Evolutionary conservation across 352 stramenopile genomes (phyloP), one percentile per base, ranked within the genome.

Genomic region (Phytophthora tubulina): DNA sequence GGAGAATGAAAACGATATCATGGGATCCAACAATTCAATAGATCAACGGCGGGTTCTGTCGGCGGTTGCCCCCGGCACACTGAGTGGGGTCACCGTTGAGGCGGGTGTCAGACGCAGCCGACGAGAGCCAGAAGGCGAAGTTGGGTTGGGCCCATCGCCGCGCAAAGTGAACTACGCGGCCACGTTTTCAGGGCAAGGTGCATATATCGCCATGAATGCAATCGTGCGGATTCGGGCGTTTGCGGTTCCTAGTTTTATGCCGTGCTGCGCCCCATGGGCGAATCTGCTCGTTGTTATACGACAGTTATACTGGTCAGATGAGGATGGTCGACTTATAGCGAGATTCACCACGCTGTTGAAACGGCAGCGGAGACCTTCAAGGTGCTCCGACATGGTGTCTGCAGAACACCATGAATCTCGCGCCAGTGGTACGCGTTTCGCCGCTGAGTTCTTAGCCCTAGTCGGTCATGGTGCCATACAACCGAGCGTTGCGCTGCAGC

Each of bases 71-170:
- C 62, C 65, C 57, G 65, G 44, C 48, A 67, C 65, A 67, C 21
- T 72, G 65, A 72, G 63, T 57, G 33, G 63, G 64, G 55, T 27
- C 30, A 15, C 36, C 30, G 21, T 13, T 63, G 62, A 70, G 63
- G 33, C 52, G 39, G 63, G 35, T 17, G 49, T 56, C 51, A 45
- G 10, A 31, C 21, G 21, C 9, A 52, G 13, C 11, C 36, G n/a
- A 27, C 15, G 35, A 70, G 63, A 67, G 54, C 48, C 46, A 39
- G 55, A 27, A 27, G 21, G 21, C 21, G 21, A 27, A 27, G 21
- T 27, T 69, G 21, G 62, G 50, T 68, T 46, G 64, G 50, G 50
- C 65, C 63, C 65, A 73, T 68, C 50, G 65, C 57, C 48, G 33
- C 50, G 65, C 50, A 35, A 46, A 14, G 35, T 27, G 21, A 27